Percentiles rank a stretch among this genome's conserved stretches.
These are phyloP conservation scores for Hyphodiscus sp. DNA, from an alignment of 2,329 filamentous ascomycete genomes.

Conservation along the genomic window DNA sequence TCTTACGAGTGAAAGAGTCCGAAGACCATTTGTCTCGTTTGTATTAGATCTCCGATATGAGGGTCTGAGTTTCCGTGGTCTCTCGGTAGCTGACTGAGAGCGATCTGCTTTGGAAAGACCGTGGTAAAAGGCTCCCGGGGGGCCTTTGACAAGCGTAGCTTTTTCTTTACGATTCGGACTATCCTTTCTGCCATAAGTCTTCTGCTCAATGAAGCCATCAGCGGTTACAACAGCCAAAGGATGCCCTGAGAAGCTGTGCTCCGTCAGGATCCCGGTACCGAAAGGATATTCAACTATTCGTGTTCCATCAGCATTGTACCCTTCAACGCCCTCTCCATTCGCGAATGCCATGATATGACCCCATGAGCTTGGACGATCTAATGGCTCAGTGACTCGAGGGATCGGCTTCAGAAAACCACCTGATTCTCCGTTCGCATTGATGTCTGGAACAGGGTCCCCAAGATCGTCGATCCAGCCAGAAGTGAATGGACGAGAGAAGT, in stretches of 20 bases:
- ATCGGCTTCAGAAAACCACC: not conserved
- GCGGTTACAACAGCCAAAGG: not conserved
- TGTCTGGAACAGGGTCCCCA: conserved; percentile 12
- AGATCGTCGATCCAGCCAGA: conserved; percentile 15
- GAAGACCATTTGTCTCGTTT: conserved; percentile 17
- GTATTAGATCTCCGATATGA: conserved; percentile 2
- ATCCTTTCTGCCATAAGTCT: conserved; percentile 1
- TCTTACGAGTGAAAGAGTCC: conserved; percentile 19
- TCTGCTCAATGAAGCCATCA: conserved; percentile 6
- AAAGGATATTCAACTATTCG: not conserved
- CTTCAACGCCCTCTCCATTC: conserved; percentile 6
- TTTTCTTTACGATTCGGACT: not conserved
- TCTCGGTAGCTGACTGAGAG: conserved; percentile 3
- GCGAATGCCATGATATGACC: conserved; percentile 11
- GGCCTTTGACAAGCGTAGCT: conserved; percentile 11
- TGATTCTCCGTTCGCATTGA: not conserved
- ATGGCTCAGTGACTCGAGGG: not conserved
- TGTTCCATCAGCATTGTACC: conserved; percentile 5
- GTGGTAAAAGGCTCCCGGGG: conserved; percentile 24
- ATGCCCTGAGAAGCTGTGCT: not conserved
- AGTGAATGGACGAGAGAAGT: not conserved
- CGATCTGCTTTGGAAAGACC: conserved; percentile 15
- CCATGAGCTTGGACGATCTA: conserved; percentile 15
- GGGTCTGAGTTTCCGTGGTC: conserved; percentile 1
- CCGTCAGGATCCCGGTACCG: not conserved